Evolutionary conservation across 163 green algal species (phyloP).

Genomic region (Coccomyxa subellipsoidea): DNA sequence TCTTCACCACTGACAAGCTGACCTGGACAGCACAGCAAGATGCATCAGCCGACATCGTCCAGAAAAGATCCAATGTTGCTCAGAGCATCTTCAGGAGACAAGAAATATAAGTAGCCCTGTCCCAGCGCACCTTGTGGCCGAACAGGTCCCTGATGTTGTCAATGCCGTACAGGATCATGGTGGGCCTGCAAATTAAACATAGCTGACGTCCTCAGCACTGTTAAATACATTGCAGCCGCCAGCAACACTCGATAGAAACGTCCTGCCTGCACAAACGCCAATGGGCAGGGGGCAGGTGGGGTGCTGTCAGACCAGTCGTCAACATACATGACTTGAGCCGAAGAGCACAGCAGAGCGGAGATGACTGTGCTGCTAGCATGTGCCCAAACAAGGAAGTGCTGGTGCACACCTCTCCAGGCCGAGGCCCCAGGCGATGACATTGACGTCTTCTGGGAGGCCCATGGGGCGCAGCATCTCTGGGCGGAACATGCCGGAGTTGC

Average conservation of each 20-base stretch:
- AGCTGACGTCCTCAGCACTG: neutral
- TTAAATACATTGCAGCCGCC: no score
- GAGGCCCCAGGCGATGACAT: conserved; percentile 97
- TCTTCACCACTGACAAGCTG: conserved; percentile 83
- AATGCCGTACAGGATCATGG: conserved; percentile 99
- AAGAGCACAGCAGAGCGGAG: neutral
- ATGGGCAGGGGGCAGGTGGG: no score
- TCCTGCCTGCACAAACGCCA: no score
- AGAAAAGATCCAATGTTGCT: neutral
- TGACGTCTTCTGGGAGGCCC: conserved; percentile 94
- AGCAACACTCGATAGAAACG: no score
- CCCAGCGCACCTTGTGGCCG: conserved; percentile 85
- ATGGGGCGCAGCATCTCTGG: conserved; percentile 99
- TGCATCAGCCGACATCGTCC: neutral
- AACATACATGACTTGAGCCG: neutral
- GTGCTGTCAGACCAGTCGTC: neutral
- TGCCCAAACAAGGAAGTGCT: neutral
- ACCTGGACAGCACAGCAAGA: conserved; percentile 34
- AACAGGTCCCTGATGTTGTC: conserved; percentile 99
- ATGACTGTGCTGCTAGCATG: neutral
- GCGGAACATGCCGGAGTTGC: conserved; percentile 97
- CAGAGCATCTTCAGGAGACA: neutral
- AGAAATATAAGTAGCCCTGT: neutral
- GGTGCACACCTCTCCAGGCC: conserved; percentile 77
- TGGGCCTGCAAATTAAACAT: conserved; percentile 62